These are phyloP conservation scores for Tolypocladium ovalisporum DNA, from an alignment of 2,329 filamentous ascomycete genomes.

Conservation along the genomic window DNA sequence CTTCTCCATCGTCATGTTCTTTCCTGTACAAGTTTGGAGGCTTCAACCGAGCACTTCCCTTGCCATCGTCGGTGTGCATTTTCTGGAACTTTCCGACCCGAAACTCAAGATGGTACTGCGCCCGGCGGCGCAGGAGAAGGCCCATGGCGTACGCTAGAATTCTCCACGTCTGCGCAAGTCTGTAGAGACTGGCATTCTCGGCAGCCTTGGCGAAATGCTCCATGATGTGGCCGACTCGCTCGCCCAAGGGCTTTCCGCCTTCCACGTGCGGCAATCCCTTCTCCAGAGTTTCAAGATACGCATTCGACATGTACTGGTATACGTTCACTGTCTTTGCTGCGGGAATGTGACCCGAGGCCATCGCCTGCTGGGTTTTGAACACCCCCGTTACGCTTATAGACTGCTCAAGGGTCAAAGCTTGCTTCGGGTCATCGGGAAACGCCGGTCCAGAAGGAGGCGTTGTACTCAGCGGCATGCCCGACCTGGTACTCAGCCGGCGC, in stretches of 20 bases:
- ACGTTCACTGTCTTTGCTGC: constrained; percentile 36
- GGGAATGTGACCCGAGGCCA: constrained; percentile 49
- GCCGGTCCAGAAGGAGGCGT: constrained; percentile 36
- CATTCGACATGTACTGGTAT: constrained; percentile 44
- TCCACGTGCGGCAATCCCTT: constrained; percentile 32
- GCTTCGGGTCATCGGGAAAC: constrained; percentile 21
- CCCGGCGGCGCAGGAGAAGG: constrained; percentile 41
- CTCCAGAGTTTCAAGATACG: constrained; percentile 45
- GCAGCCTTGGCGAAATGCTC: constrained; percentile 48
- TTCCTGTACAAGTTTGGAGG: constrained; percentile 15
- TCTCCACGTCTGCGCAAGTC: constrained; percentile 54
- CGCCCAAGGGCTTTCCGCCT: constrained; percentile 26
- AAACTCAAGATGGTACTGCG: constrained; percentile 44
- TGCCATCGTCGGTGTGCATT: constrained; percentile 17
- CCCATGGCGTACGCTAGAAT: constrained; percentile 45
- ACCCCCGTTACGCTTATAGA: constrained; percentile 45
- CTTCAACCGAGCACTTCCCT: constrained; percentile 14
- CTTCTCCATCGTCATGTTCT: constrained; percentile 21
- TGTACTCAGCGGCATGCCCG: constrained; percentile 35
- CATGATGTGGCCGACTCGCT: constrained; percentile 39
- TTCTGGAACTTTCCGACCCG: constrained; percentile 31
- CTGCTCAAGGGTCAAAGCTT: constrained; percentile 43
- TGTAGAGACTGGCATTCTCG: constrained; percentile 43
- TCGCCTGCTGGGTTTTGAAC: constrained; percentile 50
- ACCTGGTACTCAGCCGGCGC: constrained; percentile 32